Base-by-base conservation (phyloP, 2,329 filamentous ascomycete genomes). In the Colletotrichum trifolii region DNA sequence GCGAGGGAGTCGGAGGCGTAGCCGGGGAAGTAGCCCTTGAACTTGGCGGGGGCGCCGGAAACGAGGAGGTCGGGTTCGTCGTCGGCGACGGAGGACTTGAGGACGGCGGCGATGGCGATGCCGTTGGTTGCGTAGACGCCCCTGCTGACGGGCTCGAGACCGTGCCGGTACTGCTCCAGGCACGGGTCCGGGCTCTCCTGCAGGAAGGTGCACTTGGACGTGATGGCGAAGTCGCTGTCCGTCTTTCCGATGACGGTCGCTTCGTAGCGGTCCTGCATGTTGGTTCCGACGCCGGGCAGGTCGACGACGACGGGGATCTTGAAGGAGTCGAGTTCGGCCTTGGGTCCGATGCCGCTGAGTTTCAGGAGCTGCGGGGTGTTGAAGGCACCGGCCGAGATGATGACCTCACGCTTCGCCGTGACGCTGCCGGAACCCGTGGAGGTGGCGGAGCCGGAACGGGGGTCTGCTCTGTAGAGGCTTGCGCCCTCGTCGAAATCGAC, bases 1-100 rank as follows among this genome's bases (percentile, higher is more conserved):
- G 75, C 72, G 2, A 81, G 76, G 3, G 80, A 77, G 67, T 82
- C 79, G 33, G 77, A 71, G 1, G 82, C 79, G 69, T 83, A 89
- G 17, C 82, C 80, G 0, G 85, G 85, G 76, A 83, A 88, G 76
- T 87, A 87, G 2, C 85, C 84, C 12, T 76, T 77, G 78, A 87
- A 87, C 69, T 80, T 81, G 57, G 82, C 80, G 0, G 86, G 84
- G 0, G 81, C 84, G 25, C 86, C 86, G 52, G 82, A 84, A 57
- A 87, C 75, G 68, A 87, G 83, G 17, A 86, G 72, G 68, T 88
- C 86, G n/a, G 76, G 82, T 42, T 82, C 79, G 35, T 79, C 77
- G 8, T 80, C 71, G 2, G 73, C 76, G 0, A 76, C 76, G 1
- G 79, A 71, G 0, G 74, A 75, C 59, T 75, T 73, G 6, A 72